Evolutionary conservation across 176 grass and related monocot species (phyloP).

Genomic region (Luzula sylvatica): DNA sequence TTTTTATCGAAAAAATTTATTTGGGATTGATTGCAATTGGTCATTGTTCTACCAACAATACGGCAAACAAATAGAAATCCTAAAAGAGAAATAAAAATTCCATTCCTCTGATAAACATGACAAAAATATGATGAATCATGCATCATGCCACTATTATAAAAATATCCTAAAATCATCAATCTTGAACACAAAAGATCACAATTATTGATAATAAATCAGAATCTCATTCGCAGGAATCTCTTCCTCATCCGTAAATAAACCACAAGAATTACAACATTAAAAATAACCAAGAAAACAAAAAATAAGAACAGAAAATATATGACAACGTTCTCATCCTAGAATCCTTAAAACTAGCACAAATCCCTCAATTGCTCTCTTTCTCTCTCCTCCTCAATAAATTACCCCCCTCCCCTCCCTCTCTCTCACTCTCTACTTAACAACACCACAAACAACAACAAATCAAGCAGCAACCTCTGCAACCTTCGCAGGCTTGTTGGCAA

Average conservation of each 20-base stretch:
- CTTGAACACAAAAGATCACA: conserved; percentile 9
- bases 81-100: too few relatives aligned
- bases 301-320: conserved; percentile 28
- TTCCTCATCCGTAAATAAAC: conserved; percentile 7
- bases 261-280: conserved; percentile 8
- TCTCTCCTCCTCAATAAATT: conserved; percentile 41
- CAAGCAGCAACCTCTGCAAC: too few relatives aligned
- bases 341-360: too few relatives aligned
- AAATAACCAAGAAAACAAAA: background rate
- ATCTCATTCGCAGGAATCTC: background rate
- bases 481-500: conserved; percentile 32
- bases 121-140: too few relatives aligned
- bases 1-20: too few relatives aligned
- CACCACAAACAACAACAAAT: conserved; percentile 48
- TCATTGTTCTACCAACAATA: too few relatives aligned
- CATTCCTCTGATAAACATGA: too few relatives aligned
- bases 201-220: conserved; percentile 5
- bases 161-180: too few relatives aligned
- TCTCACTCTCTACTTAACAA: conserved; percentile 33
- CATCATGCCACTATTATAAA: too few relatives aligned
- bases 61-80: too few relatives aligned
- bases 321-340: conserved; percentile 48
- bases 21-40: too few relatives aligned
- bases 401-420: conserved; percentile 38
- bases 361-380: too few relatives aligned